Evolutionary conservation across 1,284 basidiomycete species (phyloP).

Genomic region (Moesziomyces aphidis): DNA sequence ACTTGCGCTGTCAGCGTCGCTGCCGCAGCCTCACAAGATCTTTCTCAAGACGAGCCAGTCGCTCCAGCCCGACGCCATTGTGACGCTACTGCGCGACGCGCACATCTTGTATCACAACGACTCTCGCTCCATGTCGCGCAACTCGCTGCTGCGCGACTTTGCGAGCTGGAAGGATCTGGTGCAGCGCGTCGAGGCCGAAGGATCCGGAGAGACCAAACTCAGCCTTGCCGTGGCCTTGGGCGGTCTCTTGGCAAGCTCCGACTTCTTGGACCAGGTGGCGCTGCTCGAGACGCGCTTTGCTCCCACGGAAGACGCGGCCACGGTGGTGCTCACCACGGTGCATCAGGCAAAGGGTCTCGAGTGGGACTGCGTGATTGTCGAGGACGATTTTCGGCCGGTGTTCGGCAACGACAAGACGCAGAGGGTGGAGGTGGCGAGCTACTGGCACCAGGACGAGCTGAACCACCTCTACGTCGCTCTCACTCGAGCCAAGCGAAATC

Average conservation of each 20-base stretch:
- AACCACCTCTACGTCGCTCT: conserved; percentile 61
- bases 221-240: conserved; percentile 55
- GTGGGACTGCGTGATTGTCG: conserved; percentile 58
- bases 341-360: conserved; percentile 64
- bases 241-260: conserved; percentile 35
- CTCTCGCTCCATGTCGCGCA: conserved; percentile 33
- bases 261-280: conserved; percentile 51
- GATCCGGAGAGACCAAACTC: conserved; percentile 53
- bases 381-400: conserved; percentile 58
- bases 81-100: conserved; percentile 55
- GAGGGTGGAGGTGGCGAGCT: conserved; percentile 35
- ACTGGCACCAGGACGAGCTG: conserved; percentile 55
- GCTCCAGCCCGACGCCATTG: conserved; percentile 44
- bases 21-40: conserved; percentile 39
- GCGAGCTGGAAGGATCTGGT: conserved; percentile 61
- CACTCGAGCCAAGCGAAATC: conserved; percentile 52
- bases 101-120: conserved; percentile 55
- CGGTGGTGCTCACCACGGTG: conserved; percentile 56
- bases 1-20: conserved; percentile 39
- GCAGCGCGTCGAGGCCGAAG: conserved; percentile 62
- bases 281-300: conserved; percentile 52
- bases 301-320: conserved; percentile 30
- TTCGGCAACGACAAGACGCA: conserved; percentile 28
- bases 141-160: conserved; percentile 58
- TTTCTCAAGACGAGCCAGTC: conserved; percentile 60